phyloP scores from a whole-genome alignment of 2,329 filamentous ascomycete species.

The Cordyceps cateniannulata region DNA sequence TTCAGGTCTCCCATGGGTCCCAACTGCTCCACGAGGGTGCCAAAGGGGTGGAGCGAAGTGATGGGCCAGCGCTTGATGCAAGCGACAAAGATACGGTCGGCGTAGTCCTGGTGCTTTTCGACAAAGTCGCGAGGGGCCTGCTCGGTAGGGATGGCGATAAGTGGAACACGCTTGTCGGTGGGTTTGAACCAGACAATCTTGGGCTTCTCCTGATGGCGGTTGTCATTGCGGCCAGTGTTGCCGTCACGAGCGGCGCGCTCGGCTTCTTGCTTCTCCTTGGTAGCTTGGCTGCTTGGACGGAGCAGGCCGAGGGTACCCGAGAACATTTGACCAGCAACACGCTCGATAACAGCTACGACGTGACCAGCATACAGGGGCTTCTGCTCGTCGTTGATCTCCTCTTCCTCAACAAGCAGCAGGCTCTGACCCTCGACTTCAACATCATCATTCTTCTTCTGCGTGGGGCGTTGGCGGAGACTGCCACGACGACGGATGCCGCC shows the following conservation, averaged over 20 bases:
- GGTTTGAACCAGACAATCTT: conserved; percentile 99
- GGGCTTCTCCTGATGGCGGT: conserved; percentile 82
- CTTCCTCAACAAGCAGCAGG: conserved; percentile 91
- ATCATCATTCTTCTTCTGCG: conserved; percentile 99
- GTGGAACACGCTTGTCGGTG: conserved; percentile 94
- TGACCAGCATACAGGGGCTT: conserved; percentile 97
- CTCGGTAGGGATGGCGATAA: conserved; percentile 97
- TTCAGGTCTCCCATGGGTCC: conserved; percentile 96
- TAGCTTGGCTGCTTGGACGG: conserved; percentile 94
- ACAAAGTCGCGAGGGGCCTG: conserved; percentile 97
- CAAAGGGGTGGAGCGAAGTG: conserved; percentile 97
- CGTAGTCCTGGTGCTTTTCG: conserved; percentile 96
- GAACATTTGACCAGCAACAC: conserved; percentile 97
- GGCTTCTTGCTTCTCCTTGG: conserved; percentile 98
- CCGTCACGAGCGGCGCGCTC: conserved; percentile 90
- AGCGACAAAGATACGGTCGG: conserved; percentile 95
- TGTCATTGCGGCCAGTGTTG: conserved; percentile 62
- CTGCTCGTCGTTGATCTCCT: conserved; percentile 97
- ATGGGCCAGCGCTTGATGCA: conserved; percentile 99
- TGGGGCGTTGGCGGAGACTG: conserved; percentile 91
- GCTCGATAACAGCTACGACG: conserved; percentile 94
- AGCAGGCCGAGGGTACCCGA: conserved; percentile 91
- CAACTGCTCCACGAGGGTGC: conserved; percentile 92
- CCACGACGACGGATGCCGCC: conserved; percentile 87
- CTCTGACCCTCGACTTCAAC: conserved; percentile 98